Evolutionary conservation across 1,284 basidiomycete species (phyloP).

Genomic region (Cyathus olla): DNA sequence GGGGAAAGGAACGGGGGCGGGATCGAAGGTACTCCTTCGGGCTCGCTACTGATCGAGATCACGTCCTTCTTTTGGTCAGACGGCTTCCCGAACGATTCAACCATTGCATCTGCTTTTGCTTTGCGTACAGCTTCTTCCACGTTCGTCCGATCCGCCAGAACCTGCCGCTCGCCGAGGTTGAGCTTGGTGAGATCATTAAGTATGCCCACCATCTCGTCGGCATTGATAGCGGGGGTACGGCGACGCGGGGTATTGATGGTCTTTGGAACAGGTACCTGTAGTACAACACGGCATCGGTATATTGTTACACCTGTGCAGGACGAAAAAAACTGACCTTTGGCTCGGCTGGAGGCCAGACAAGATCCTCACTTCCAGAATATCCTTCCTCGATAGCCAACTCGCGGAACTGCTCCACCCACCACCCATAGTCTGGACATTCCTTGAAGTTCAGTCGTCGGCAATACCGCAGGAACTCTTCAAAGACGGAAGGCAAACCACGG

Average conservation of each 20-base stretch:
- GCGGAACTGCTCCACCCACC: constrained; percentile 71
- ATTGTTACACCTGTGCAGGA: not conserved
- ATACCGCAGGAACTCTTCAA: constrained; percentile 80
- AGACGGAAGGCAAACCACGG: constrained; percentile 72
- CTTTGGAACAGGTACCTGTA: constrained; percentile 29
- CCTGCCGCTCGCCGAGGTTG: constrained; percentile 59
- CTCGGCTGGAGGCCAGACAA: constrained; percentile 77
- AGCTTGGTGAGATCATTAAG: constrained; percentile 69
- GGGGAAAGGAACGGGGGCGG: constrained; percentile 44
- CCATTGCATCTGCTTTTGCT: constrained; percentile 41
- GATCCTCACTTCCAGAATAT: constrained; percentile 64
- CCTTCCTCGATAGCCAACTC: constrained; percentile 69
- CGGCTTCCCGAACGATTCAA: constrained; percentile 31
- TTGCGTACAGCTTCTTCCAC: constrained; percentile 44
- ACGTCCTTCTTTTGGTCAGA: constrained; percentile 32
- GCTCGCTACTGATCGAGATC: constrained; percentile 62
- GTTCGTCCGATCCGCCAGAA: constrained; percentile 63
- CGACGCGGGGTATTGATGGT: constrained; percentile 42
- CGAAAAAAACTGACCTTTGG: constrained; percentile 27
- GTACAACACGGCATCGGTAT: constrained; percentile 5
- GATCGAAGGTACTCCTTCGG: constrained; percentile 44
- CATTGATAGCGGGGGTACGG: constrained; percentile 33
- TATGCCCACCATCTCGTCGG: constrained; percentile 61
- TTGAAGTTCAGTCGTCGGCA: constrained; percentile 74
- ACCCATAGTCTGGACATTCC: constrained; percentile 73